Conservation (phyloP, 306 rosid species). For the Lablab purpureus region DNA sequence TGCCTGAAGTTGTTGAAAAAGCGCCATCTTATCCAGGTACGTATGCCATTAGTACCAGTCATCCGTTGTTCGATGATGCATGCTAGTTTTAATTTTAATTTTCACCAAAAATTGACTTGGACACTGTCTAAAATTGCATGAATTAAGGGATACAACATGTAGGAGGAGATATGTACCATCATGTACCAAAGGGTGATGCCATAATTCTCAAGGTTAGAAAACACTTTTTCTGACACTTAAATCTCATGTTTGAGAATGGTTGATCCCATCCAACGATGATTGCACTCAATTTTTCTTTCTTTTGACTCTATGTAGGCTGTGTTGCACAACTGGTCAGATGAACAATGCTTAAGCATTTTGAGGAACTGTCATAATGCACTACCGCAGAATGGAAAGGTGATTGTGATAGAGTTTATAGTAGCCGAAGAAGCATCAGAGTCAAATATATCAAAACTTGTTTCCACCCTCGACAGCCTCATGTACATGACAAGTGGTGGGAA, state of each 20-base stretch:
- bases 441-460: neutral
- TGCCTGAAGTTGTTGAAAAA: slow-evolving; percentile 6
- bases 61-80: too few species aligned
- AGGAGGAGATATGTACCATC: neutral
- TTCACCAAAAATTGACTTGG: too few species aligned
- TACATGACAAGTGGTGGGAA: neutral
- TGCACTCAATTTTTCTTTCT: neutral
- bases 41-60: too few species aligned
- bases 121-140: neutral
- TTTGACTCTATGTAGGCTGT: neutral
- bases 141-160: neutral
- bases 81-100: too few species aligned
- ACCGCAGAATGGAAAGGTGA: slow-evolving; percentile 2
- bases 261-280: neutral
- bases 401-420: neutral
- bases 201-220: slow-evolving; percentile 1
- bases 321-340: slow-evolving; percentile 19
- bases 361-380: slow-evolving; percentile 5
- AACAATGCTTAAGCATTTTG: neutral
- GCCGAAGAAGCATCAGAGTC: neutral
- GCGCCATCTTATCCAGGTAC: neutral
- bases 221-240: neutral
- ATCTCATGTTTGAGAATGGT: neutral
- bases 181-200: slow-evolving; percentile 7
- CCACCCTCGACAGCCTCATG: neutral